Conservation (phyloP, 164 flowering plant genomes). For the Kingdonia uniflora region DNA sequence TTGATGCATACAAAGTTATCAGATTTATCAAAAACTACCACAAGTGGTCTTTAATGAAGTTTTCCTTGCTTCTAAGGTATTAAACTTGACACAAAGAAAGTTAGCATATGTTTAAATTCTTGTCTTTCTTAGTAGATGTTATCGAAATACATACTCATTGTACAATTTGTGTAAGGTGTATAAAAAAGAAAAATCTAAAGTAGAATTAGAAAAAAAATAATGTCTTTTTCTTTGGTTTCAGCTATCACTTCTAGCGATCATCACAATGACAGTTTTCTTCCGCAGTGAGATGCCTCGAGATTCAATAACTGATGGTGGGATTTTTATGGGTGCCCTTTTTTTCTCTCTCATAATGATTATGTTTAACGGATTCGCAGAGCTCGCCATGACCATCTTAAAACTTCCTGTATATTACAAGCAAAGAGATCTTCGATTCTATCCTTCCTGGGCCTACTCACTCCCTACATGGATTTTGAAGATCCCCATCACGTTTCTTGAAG, state of each 20-base stretch:
- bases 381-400: slow-evolving; percentile 38
- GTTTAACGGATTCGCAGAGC: slow-evolving; percentile 47
- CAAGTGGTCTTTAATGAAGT: too few species aligned
- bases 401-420: slow-evolving; percentile 85
- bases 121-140: too few species aligned
- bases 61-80: too few species aligned
- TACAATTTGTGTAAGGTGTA: too few species aligned
- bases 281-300: slow-evolving; percentile 33
- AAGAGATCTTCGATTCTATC: slow-evolving; percentile 65
- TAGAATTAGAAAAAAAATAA: too few species aligned
- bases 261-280: slow-evolving; percentile 41
- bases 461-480: slow-evolving; percentile 64
- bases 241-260: slow-evolving; percentile 25
- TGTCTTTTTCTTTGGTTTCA: slow-evolving; percentile 10
- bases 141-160: too few species aligned
- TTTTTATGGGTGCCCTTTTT: slow-evolving; percentile 40
- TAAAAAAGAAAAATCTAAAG: too few species aligned
- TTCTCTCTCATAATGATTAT: slow-evolving; percentile 25
- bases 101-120: too few species aligned
- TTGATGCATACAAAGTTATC: too few species aligned
- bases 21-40: too few species aligned
- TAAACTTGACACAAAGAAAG: too few species aligned
- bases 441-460: slow-evolving; percentile 73
- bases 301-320: slow-evolving; percentile 23
- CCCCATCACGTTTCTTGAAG: slow-evolving; percentile 42